phyloP scores from a whole-genome alignment of 106 monocot genomes.

The Chionographis japonica region DNA sequence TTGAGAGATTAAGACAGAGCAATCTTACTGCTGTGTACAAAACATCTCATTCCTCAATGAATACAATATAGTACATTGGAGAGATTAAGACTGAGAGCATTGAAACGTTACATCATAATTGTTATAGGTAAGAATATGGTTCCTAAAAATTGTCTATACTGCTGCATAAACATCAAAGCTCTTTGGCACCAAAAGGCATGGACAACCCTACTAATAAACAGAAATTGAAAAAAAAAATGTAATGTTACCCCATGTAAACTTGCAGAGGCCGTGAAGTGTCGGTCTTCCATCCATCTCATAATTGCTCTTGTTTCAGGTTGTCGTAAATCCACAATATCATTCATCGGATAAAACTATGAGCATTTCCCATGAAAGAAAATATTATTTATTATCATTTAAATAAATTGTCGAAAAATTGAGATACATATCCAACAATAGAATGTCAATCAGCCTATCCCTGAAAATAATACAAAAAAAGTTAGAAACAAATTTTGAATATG shows the following conservation, averaged over 20 bases:
- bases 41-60: too few relatives aligned
- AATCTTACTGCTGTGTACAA: too few relatives aligned
- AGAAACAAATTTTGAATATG: background rate
- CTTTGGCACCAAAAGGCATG: background rate
- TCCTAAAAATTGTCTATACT: too few relatives aligned
- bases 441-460: background rate
- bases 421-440: background rate
- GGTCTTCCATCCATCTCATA: constrained; percentile 74
- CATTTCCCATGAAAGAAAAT: constrained; percentile 13
- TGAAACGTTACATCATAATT: too few relatives aligned
- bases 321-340: constrained; percentile 43
- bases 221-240: constrained; percentile 2
- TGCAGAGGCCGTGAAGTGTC: constrained; percentile 85
- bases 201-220: background rate
- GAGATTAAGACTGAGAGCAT: too few relatives aligned
- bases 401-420: background rate
- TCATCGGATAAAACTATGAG: constrained; percentile 67
- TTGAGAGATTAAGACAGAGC: too few relatives aligned
- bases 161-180: too few relatives aligned
- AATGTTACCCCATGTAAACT: constrained; percentile 93
- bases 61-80: too few relatives aligned
- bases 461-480: background rate
- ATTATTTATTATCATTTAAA: background rate
- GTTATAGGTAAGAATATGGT: too few relatives aligned
- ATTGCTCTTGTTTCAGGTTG: constrained; percentile 97